phyloP scores from a whole-genome alignment of 129 eudicot genomes.

The Glebionis coronaria region DNA sequence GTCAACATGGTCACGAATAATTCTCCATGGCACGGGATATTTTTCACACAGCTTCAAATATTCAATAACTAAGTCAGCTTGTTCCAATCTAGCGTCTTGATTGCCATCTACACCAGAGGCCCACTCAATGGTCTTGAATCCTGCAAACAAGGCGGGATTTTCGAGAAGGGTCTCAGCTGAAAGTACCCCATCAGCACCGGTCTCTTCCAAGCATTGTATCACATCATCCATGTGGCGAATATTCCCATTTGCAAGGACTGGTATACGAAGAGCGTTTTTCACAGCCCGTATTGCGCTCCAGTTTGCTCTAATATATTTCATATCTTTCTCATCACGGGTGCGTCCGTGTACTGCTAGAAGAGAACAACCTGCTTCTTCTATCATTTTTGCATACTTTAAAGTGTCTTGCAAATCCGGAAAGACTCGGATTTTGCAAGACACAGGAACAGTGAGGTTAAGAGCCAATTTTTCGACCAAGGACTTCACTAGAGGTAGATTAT shows the following conservation, averaged over 20 bases:
- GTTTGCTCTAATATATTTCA: slow-evolving; percentile 66
- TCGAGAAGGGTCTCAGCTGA: slow-evolving; percentile 92
- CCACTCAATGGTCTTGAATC: slow-evolving; percentile 72
- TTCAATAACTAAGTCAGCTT: slow-evolving; percentile 58
- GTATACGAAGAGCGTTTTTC: slow-evolving; percentile 44
- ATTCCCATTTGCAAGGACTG: slow-evolving; percentile 91
- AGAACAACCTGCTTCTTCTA: slow-evolving; percentile 90
- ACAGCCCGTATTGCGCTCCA: slow-evolving; percentile 84
- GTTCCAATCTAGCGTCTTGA: slow-evolving; percentile 51
- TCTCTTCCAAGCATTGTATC: slow-evolving; percentile 56
- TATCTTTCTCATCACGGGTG: slow-evolving; percentile 85
- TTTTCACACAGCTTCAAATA: slow-evolving; percentile 71
- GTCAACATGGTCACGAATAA: slow-evolving; percentile 69
- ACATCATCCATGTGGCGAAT: slow-evolving; percentile 82
- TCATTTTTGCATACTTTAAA: slow-evolving; percentile 73
- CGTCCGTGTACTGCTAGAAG: slow-evolving; percentile 92
- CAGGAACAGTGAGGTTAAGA: slow-evolving; percentile 64
- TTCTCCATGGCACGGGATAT: slow-evolving; percentile 88
- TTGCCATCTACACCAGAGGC: slow-evolving; percentile 30
- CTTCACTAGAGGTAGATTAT: slow-evolving; percentile 77
- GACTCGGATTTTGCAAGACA: slow-evolving; percentile 87
- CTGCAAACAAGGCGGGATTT: slow-evolving; percentile 90
- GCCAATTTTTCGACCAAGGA: slow-evolving; percentile 79
- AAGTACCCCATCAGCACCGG: slow-evolving; percentile 82
- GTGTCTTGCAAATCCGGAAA: slow-evolving; percentile 77